Evolutionary conservation across 2,329 filamentous ascomycete genomes (phyloP), one percentile per base, ranked within the genome.

Genomic region (Nemania abortiva): DNA sequence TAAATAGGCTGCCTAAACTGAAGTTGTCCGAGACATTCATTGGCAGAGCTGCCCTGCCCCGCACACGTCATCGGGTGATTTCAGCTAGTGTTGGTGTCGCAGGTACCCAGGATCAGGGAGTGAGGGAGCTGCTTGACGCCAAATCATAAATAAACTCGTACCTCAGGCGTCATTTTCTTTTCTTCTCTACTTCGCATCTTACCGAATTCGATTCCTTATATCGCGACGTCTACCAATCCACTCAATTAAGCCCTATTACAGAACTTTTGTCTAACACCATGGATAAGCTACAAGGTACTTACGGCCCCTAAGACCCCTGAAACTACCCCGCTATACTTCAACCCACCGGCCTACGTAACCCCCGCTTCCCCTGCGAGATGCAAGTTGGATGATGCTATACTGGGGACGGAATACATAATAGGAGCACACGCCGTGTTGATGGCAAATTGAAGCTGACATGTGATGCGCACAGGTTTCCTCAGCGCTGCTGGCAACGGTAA

Each of bases 21-120:
- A 47, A 22, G 56, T 24, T 31, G 10, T 22, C n/a, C 13, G 9
- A 15, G 39, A 45, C 39, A 22, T 29, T 47, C 42, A 58, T 47
- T 47, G 37, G 54, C 6, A 42, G 34, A 57, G 20, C 29, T 52
- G 59, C 58, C 54, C 64, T 71, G 66, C 75, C 74, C 73, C 74
- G 73, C 74, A 74, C 73, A 74, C 75, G 73, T 75, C 74, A 76
- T 76, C 73, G 66, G 66, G 66, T 71, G 66, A 29, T 61, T 67
- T 65, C 65, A 72, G 69, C 66, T 65, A 27, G 6, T n/a, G 18
- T n/a, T 18, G 5, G 18, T 47, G 18, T 18, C 42, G 42, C 20
- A 47, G 18, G 15, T 45, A 45, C 18, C 42, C 20, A 47, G 42
- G 42, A 47, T 47, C 42, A 47, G 42, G 42, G 42, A 47, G 18